Percentiles rank a stretch among this genome's conserved stretches.
phyloP scores from a whole-genome alignment of 2,329 filamentous ascomycete species.

The Fusarium aywerte region DNA sequence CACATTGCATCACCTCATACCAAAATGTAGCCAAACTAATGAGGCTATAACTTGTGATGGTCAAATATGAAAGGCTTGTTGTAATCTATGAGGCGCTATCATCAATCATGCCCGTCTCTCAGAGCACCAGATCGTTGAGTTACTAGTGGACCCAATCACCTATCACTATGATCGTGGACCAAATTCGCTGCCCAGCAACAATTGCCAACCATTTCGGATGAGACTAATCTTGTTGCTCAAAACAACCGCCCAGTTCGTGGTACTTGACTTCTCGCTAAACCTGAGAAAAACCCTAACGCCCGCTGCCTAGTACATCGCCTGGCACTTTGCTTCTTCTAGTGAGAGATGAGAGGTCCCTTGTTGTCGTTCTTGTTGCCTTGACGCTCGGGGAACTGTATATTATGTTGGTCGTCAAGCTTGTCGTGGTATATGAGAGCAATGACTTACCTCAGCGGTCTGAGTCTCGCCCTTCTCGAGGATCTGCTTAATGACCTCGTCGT shows the following conservation, averaged over 20 bases:
- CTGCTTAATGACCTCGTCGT: constrained; percentile 82
- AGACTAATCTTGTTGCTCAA: constrained; percentile 13
- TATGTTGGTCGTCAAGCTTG: constrained; percentile 7
- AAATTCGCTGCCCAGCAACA: constrained; percentile 1
- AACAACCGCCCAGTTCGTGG: constrained; percentile 6
- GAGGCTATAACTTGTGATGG: neutral
- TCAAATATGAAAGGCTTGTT: constrained; percentile 25
- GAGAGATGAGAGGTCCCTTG: constrained; percentile 56
- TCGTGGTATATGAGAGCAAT: neutral
- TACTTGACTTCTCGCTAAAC: constrained; percentile 3
- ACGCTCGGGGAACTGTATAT: constrained; percentile 61
- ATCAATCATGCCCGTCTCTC: constrained; percentile 37
- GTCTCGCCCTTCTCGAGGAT: constrained; percentile 81
- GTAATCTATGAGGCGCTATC: constrained; percentile 32
- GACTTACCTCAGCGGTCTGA: constrained; percentile 67
- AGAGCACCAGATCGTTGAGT: constrained; percentile 21
- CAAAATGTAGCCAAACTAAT: neutral
- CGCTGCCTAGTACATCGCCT: constrained; percentile 11
- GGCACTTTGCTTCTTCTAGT: constrained; percentile 49
- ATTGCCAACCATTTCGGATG: constrained; percentile 28
- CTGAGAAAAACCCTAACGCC: constrained; percentile 20
- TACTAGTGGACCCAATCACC: constrained; percentile 7
- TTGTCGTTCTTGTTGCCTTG: constrained; percentile 65
- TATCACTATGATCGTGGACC: constrained; percentile 14
- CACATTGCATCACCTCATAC: neutral